These are phyloP conservation scores for Jatropha multifida DNA, from an alignment of 441 rosid genomes.

Conservation along the genomic window DNA sequence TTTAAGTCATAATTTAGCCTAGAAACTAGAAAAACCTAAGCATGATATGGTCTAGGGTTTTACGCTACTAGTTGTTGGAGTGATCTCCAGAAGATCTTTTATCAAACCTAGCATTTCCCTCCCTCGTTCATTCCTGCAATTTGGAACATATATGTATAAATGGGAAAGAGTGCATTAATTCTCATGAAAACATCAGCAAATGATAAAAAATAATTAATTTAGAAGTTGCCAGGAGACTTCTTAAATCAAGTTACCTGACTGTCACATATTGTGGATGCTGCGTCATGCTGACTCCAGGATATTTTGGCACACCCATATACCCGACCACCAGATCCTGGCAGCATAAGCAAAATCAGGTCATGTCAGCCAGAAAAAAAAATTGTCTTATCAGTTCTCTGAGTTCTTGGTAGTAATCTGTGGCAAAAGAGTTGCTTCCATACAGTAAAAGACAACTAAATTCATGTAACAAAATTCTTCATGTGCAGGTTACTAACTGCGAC, in stretches of 20 bases:
- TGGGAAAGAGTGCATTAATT: neutral
- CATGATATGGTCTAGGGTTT: constrained; percentile 26
- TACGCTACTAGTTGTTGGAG: constrained; percentile 82
- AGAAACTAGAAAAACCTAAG: constrained; percentile 2
- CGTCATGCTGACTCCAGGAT: constrained; percentile 82
- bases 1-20: constrained; percentile 2
- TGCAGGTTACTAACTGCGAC: neutral
- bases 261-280: constrained; percentile 95
- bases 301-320: constrained; percentile 98
- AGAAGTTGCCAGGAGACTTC: constrained; percentile 11
- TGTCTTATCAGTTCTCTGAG: neutral
- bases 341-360: constrained; percentile 9
- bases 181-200: constrained; percentile 4
- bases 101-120: constrained; percentile 85
- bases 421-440: neutral
- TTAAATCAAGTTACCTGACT: constrained; percentile 55
- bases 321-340: constrained; percentile 90
- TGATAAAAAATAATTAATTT: constrained; percentile 1
- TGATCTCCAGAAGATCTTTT: constrained; percentile 71
- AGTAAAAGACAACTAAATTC: neutral
- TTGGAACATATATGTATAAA: constrained; percentile 18
- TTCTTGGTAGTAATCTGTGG: constrained; percentile 4
- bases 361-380: neutral
- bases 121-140: constrained; percentile 78
- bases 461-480: neutral